Evolutionary conservation across 1,284 basidiomycete genomes (phyloP).

Genomic region (Sutorius eximius): DNA sequence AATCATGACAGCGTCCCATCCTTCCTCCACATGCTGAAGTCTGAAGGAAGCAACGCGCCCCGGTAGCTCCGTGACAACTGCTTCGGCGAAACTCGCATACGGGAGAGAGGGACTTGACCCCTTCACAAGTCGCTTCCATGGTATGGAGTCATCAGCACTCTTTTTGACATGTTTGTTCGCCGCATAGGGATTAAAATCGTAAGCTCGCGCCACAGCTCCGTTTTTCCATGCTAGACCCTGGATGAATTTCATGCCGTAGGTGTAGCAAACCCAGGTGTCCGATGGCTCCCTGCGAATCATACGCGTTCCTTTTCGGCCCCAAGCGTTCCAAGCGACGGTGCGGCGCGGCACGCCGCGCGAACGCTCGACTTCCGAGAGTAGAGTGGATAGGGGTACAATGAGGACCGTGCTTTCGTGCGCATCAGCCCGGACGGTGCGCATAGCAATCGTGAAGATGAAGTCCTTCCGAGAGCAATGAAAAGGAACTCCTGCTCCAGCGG

Average conservation of each 20-base stretch:
- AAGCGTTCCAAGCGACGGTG: conserved; percentile 47
- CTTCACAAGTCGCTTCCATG: conserved; percentile 22
- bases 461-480: conserved; percentile 26
- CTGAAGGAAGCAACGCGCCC: conserved; percentile 26
- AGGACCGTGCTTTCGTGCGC: conserved; percentile 19
- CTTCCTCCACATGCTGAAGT: conserved; percentile 12
- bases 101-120: conserved; percentile 7
- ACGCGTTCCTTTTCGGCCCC: conserved; percentile 50
- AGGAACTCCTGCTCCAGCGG: conserved; percentile 18
- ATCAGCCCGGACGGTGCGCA: conserved; percentile 9
- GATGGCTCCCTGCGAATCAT: conserved; percentile 40
- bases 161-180: conserved; percentile 15
- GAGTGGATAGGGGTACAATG: conserved; percentile 30
- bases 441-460: conserved; percentile 27
- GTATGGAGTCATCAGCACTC: conserved; percentile 4
- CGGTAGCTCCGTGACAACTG: conserved; percentile 26
- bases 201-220: conserved; percentile 20
- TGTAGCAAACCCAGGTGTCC: conserved; percentile 56
- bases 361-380: conserved; percentile 47
- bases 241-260: conserved; percentile 50
- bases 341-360: conserved; percentile 41
- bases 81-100: conserved; percentile 13
- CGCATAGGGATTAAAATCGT: conserved; percentile 33
- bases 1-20: conserved; percentile 34
- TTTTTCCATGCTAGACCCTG: conserved; percentile 24